phyloP scores from a whole-genome alignment of 1,139 yeast species.

The Yamadazyma atmosphaerica region DNA sequence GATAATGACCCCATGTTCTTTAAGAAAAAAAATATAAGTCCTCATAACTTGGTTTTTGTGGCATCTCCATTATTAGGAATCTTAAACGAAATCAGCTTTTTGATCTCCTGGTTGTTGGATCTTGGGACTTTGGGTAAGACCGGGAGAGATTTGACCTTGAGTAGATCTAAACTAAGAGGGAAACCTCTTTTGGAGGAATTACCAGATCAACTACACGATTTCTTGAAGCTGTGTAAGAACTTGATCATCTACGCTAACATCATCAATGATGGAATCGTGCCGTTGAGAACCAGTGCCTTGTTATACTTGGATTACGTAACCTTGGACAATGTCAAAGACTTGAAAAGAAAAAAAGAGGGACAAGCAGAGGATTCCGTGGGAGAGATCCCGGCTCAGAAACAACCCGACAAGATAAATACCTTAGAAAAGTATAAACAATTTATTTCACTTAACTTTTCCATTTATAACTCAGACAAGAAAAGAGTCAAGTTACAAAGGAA shows the following conservation, averaged over 20 bases:
- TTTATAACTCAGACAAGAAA: conserved; percentile 12
- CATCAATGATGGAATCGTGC: conserved; percentile 92
- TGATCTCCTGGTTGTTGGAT: conserved; percentile 78
- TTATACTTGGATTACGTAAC: conserved; percentile 50
- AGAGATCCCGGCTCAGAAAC: conserved; percentile 13
- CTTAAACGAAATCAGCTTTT: conserved; percentile 79
- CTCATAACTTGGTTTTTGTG: conserved; percentile 74
- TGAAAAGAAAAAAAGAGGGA: conserved; percentile 18
- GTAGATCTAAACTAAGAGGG: conserved; percentile 24
- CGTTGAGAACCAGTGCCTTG: conserved; percentile 62
- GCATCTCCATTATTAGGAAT: conserved; percentile 91
- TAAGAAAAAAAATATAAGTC: conserved; percentile 45
- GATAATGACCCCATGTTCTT: conserved; percentile 59
- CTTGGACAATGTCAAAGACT: conserved; percentile 34
- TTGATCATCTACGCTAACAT: conserved; percentile 81
- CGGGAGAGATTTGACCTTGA: conserved; percentile 84
- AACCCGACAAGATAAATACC: conserved; percentile 6
- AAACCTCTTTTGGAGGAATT: conserved; percentile 70
- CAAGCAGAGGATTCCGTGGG: conserved; percentile 11
- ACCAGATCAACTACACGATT: conserved; percentile 76
- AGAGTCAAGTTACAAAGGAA: conserved; percentile 22
- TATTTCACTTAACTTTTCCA: conserved; percentile 20
- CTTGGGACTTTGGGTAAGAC: conserved; percentile 90
- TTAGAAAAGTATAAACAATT: conserved; percentile 20
- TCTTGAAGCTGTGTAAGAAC: conserved; percentile 61